Conservation (phyloP, 192 early-diverging fungal species). For the Podila epigama region DNA sequence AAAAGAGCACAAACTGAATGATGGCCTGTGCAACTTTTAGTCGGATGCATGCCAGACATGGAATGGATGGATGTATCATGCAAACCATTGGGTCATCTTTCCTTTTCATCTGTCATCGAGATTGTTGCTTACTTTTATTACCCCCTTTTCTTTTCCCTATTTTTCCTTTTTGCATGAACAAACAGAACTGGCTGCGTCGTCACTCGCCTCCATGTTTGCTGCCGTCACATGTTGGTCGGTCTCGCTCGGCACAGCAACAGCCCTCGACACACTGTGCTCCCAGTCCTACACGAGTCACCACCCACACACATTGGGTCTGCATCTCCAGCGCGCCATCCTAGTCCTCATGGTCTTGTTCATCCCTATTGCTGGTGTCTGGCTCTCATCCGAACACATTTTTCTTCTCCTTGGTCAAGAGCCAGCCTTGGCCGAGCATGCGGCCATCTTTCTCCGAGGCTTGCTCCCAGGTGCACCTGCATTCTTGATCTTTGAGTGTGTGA, state of each 20-base stretch:
- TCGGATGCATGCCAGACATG: no score
- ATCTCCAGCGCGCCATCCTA: slow-evolving; percentile 82
- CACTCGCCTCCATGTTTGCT: slow-evolving; percentile 77
- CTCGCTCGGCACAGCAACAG: slow-evolving; percentile 72
- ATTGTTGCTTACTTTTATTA: no score
- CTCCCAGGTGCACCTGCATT: slow-evolving; percentile 78
- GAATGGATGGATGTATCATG: no score
- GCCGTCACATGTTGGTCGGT: slow-evolving; percentile 73
- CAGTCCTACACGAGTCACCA: slow-evolving; percentile 74
- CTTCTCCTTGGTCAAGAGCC: slow-evolving; percentile 78
- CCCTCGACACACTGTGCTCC: slow-evolving; percentile 80
- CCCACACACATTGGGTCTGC: slow-evolving; percentile 76
- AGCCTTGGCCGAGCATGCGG: slow-evolving; percentile 69
- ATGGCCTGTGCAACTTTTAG: no score
- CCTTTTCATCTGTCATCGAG: no score
- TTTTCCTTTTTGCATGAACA: background rate
- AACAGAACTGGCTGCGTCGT: slow-evolving; percentile 71
- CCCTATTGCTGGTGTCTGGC: slow-evolving; percentile 72
- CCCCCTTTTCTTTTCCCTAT: background rate
- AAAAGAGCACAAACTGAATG: no score
- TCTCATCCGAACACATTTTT: slow-evolving; percentile 71
- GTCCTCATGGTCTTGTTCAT: slow-evolving; percentile 74
- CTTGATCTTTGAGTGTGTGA: slow-evolving; percentile 85
- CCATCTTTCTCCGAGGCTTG: slow-evolving; percentile 70
- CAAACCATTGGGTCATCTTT: no score